Evolutionary conservation across 148 eudicot genomes (phyloP).

Genomic region (Rheum nobile): DNA sequence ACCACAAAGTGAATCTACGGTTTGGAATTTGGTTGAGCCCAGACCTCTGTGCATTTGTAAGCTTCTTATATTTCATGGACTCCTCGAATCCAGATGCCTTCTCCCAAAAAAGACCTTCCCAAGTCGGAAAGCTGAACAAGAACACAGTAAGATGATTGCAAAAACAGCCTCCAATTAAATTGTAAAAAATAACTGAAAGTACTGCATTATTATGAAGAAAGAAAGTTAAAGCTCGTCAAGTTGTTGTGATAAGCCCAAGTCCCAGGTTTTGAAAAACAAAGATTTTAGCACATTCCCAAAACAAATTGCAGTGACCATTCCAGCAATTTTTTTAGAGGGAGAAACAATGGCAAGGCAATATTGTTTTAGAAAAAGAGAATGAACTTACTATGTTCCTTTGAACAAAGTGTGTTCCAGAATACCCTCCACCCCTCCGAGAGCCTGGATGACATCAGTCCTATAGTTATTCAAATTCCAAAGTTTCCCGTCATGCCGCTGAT

Average conservation of each 20-base stretch:
- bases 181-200: neutral
- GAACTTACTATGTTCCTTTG: slow-evolving; percentile 85
- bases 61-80: slow-evolving; percentile 96
- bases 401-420: slow-evolving; percentile 92
- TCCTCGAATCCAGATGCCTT: slow-evolving; percentile 99
- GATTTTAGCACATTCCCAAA: neutral
- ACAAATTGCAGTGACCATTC: neutral
- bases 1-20: slow-evolving; percentile 97
- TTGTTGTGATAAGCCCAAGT: neutral
- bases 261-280: neutral
- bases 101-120: slow-evolving; percentile 99
- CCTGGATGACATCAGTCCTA: slow-evolving; percentile 98
- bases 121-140: slow-evolving; percentile 78
- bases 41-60: slow-evolving; percentile 97
- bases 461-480: slow-evolving; percentile 98
- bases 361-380: neutral
- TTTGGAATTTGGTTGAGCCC: slow-evolving; percentile 98
- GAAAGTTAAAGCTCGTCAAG: neutral
- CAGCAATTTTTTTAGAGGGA: neutral
- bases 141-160: neutral
- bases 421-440: slow-evolving; percentile 99
- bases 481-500: slow-evolving; percentile 97
- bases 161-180: neutral
- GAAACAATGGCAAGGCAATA: neutral
- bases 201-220: neutral